Evolutionary conservation across 2,329 filamentous ascomycete genomes (phyloP).

Genomic region (Ophiostoma piceae): DNA sequence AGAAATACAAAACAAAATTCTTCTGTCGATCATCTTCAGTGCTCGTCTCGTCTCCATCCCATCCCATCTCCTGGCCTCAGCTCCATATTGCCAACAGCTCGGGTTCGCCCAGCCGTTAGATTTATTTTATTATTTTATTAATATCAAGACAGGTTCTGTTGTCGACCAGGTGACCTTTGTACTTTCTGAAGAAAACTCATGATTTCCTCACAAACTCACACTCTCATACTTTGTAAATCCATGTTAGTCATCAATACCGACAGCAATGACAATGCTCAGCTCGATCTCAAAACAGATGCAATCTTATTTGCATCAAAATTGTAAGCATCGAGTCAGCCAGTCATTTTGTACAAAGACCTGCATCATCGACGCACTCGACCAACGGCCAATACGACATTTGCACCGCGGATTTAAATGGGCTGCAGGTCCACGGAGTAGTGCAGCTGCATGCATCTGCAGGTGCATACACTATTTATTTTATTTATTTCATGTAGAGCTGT

Average conservation of each 20-base stretch:
- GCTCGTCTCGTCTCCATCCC: background rate
- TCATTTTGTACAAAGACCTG: background rate
- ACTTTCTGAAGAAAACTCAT: too few species aligned
- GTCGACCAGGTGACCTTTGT: background rate
- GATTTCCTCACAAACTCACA: too few species aligned
- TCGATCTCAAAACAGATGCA: too few species aligned
- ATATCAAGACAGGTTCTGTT: background rate
- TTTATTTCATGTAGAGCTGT: background rate
- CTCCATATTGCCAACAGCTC: slow-evolving; percentile 8
- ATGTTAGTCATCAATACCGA: background rate
- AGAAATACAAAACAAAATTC: background rate
- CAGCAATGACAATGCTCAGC: too few species aligned
- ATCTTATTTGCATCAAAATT: background rate
- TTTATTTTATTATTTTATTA: background rate
- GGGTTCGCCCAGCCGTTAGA: background rate
- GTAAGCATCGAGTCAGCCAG: background rate
- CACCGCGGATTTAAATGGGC: slow-evolving; percentile 14
- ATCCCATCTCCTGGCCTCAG: background rate
- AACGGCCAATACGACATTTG: slow-evolving; percentile 17
- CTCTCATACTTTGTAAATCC: too few species aligned
- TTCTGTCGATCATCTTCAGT: slow-evolving; percentile 6
- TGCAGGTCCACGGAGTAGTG: slow-evolving; percentile 20
- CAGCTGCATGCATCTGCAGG: slow-evolving; percentile 13
- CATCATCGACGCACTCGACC: background rate
- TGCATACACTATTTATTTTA: background rate